Percentiles rank a stretch among this genome's conserved stretches.
These are phyloP conservation scores for Diaporthe nobilis DNA, from an alignment of 2,329 filamentous ascomycete species.

Conservation along the genomic window DNA sequence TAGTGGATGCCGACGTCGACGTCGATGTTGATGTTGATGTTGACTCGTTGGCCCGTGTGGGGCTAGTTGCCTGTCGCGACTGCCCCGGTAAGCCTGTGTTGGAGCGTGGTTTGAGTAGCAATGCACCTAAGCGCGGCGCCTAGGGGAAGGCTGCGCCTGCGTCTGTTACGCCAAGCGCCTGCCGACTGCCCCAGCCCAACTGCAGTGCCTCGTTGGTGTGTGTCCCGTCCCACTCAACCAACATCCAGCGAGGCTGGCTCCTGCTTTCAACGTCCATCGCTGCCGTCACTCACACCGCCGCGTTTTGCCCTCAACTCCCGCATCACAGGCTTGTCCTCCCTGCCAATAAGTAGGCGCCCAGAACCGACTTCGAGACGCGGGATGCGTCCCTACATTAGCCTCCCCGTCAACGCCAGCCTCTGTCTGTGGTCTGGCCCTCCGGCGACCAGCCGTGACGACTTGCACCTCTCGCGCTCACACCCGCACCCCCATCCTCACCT, in stretches of 20 bases:
- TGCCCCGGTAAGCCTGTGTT: not conserved
- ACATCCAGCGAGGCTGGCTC: not conserved
- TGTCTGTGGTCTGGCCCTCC: not conserved
- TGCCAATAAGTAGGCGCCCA: not conserved
- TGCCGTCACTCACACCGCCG: not conserved
- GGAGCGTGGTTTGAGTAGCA: not conserved
- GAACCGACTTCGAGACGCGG: not conserved
- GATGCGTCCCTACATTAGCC: not conserved
- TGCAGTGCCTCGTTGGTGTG: not conserved
- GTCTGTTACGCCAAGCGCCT: not conserved
- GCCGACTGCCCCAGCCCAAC: not conserved
- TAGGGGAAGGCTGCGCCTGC: not conserved
- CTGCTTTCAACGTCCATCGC: not conserved
- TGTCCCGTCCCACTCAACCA: slow-evolving; percentile 7
- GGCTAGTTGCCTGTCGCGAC: not conserved
- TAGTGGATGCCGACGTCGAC: not conserved
- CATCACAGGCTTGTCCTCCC: not conserved
- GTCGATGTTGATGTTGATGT: slow-evolving; percentile 16
- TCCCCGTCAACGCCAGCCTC: not conserved
- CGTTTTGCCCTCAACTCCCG: not conserved
- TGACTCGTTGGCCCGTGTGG: slow-evolving; percentile 20
- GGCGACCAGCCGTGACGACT: not conserved
- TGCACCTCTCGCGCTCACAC: not conserved
- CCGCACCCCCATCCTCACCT: not conserved
- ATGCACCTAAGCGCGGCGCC: slow-evolving; percentile 22